Conservation (phyloP, 2,329 filamentous ascomycete species). For the Neonectria sp. region DNA sequence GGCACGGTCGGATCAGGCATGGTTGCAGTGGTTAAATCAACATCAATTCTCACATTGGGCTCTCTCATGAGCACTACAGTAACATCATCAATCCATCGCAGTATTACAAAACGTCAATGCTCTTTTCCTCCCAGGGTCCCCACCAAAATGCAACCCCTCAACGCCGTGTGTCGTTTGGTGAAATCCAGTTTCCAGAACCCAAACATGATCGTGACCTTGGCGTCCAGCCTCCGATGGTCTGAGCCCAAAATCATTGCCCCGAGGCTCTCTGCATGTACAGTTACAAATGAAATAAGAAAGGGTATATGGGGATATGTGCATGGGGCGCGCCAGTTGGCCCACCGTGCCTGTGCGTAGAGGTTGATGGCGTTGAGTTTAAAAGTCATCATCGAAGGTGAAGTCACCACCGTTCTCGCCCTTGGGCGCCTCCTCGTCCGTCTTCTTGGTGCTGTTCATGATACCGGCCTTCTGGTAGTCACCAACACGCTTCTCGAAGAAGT, state of each 20-base stretch:
- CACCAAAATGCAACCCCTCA: conserved; percentile 35
- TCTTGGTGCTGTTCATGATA: conserved; percentile 94
- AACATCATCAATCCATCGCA: conserved; percentile 46
- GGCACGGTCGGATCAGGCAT: neutral
- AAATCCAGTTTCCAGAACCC: conserved; percentile 41
- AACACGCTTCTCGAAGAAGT: conserved; percentile 99
- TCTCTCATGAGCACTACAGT: conserved; percentile 41
- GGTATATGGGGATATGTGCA: conserved; percentile 45
- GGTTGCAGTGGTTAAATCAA: neutral
- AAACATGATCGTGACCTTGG: conserved; percentile 34
- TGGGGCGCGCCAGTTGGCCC: conserved; percentile 9
- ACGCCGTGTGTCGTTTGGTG: conserved; percentile 38
- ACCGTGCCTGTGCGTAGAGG: conserved; percentile 22
- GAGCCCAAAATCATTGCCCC: conserved; percentile 39
- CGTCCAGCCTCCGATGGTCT: conserved; percentile 19
- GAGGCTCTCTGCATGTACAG: conserved; percentile 46
- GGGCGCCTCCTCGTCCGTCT: conserved; percentile 67
- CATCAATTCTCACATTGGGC: conserved; percentile 38
- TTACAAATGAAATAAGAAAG: conserved; percentile 39
- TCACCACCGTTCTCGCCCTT: conserved; percentile 78
- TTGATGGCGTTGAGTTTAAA: conserved; percentile 71
- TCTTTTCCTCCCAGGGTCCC: conserved; percentile 38
- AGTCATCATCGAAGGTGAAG: conserved; percentile 97
- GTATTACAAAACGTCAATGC: conserved; percentile 42
- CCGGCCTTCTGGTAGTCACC: conserved; percentile 99